Base-by-base conservation (phyloP, 148 eudicot species). In the Rhododendron molle region DNA sequence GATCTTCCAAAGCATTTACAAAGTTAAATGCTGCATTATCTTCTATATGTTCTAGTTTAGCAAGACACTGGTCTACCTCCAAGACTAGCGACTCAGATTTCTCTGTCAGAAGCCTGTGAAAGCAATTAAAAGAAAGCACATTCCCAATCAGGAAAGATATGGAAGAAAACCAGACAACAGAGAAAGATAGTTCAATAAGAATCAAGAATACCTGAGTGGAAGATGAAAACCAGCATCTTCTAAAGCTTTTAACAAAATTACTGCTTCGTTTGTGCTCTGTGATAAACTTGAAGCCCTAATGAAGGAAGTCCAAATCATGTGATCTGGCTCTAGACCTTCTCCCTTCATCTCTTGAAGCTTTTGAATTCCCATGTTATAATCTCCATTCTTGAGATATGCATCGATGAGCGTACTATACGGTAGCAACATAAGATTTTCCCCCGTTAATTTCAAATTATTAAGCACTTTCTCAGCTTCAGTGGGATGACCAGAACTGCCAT, bases 241-340 rank as follows among this genome's bases (percentile, higher is more conserved):
- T 60, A 95, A 88, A 38, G 98, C 94, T 81, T 85, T 91, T 78
- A 95, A 88, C 86, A 97, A 93, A 88, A 83, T 80, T 65, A 92
- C 83, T 85, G 97, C 98, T 86, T 94, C 96, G 73, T 85, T 88
- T 47, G 88, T 86, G 60, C 83, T 80, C 72, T 87, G 92, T 84
- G 96, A 97, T 88, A 94, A 85, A 91, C 99, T 97, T 49, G 99
- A 96, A 84, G 98, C 96, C 81, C 95, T 90, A 67, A 93, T 82
- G 87, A 97, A 95, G 88, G 95, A 93, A 88, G 99, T 94, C 96
- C 98, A 97, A 86, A 95, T 93, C 90, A 93, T 95, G 90, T 97
- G 98, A 76, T 97, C 98, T 71, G 98, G 95, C 85, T 94, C 93
- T 73, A 95, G 69, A 81, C 98, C 98, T 83, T 94, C 96, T 52